Evolutionary conservation across 345 rosid genomes (phyloP).

Genomic region (Theobroma cacao): DNA sequence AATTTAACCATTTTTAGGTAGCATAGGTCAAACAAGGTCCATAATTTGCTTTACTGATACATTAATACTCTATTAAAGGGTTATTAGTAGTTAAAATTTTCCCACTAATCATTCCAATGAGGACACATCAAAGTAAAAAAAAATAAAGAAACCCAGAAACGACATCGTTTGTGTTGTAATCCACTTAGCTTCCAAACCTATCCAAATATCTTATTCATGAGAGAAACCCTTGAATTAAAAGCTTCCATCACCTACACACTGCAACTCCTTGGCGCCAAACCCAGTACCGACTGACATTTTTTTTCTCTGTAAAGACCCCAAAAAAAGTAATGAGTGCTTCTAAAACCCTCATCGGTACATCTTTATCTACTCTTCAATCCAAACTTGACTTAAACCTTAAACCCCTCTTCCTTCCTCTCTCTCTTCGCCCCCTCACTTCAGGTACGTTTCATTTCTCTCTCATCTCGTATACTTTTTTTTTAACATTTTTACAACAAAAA

Average conservation of each 20-base stretch:
- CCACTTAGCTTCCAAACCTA: background rate
- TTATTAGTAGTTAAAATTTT: no score
- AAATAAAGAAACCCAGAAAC: background rate
- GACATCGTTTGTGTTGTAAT: background rate
- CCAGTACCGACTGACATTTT: background rate
- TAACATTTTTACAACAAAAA: background rate
- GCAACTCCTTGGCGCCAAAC: background rate
- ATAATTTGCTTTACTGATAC: no score
- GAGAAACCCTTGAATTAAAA: background rate
- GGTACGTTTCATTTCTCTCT: slow-evolving; percentile 18
- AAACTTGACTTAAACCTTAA: slow-evolving; percentile 23
- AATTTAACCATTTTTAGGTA: background rate
- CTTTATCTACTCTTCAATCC: slow-evolving; percentile 14
- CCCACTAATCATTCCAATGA: no score
- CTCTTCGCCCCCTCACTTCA: slow-evolving; percentile 28
- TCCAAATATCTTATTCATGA: slow-evolving; percentile 3
- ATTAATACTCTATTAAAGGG: no score
- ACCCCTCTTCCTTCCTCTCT: slow-evolving; percentile 15
- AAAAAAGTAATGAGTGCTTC: slow-evolving; percentile 45
- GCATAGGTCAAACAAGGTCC: background rate
- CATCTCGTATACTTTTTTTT: background rate
- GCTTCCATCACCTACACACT: background rate
- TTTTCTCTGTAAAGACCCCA: background rate
- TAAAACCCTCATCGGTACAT: slow-evolving; percentile 43
- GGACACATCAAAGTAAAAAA: no score